These are phyloP conservation scores for Plectosphaerella cucumerina DNA, from an alignment of 2,329 filamentous ascomycete species.

Conservation along the genomic window DNA sequence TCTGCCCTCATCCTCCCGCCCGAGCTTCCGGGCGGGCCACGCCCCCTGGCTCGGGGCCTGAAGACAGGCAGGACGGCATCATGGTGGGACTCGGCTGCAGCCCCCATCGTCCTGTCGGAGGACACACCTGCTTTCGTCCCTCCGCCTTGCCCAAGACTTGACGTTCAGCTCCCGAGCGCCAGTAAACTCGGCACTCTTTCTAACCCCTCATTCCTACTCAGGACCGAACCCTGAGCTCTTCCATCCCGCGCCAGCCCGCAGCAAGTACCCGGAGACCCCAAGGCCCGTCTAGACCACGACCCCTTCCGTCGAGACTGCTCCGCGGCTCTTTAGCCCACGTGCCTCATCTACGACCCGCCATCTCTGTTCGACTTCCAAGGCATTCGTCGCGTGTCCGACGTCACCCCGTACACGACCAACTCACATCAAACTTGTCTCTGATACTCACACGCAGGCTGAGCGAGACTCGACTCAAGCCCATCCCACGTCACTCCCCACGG, in stretches of 20 bases:
- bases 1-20: too few relatives aligned
- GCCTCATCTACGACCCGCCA: constrained; percentile 3
- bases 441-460: constrained; percentile 1
- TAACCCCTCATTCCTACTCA: not conserved
- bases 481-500: not conserved
- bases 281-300: too few relatives aligned
- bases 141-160: not conserved
- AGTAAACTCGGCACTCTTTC: not conserved
- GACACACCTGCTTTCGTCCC: not conserved
- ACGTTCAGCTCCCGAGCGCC: not conserved
- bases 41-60: not conserved
- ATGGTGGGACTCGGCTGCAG: not conserved
- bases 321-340: constrained; percentile 3
- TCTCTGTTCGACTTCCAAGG: constrained; percentile 1
- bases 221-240: not conserved
- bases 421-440: constrained; percentile 7
- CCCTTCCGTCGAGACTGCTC: not conserved
- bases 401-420: constrained; percentile 7
- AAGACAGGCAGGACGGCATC: not conserved
- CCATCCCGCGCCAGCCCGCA: too few relatives aligned
- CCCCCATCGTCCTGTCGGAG: not conserved
- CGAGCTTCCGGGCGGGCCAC: not conserved
- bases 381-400: constrained; percentile 5
- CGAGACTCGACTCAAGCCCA: not conserved
- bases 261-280: constrained; percentile 1